phyloP scores from a whole-genome alignment of 2,329 filamentous ascomycete species.

The Rasamsonia emersonii region DNA sequence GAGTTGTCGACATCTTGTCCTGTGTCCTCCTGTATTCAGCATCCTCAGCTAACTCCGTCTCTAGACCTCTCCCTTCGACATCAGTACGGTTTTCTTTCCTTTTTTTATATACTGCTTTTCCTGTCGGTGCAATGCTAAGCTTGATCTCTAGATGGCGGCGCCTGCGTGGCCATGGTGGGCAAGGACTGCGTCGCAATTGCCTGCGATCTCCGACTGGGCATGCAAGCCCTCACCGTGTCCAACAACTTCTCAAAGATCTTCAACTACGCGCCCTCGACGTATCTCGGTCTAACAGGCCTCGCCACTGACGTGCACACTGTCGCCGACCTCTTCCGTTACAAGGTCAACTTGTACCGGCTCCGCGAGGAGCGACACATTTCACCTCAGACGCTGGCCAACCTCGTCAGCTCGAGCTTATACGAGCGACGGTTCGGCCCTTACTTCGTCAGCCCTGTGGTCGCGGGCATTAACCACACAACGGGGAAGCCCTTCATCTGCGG shows the following conservation, averaged over 20 bases:
- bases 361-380: constrained; percentile 96
- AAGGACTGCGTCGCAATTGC: constrained; percentile 99
- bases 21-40: constrained; percentile 22
- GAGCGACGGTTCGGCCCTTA: constrained; percentile 93
- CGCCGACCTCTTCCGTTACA: constrained; percentile 96
- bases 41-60: constrained; percentile 20
- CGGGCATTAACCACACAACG: constrained; percentile 88
- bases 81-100: constrained; percentile 56
- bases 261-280: constrained; percentile 82
- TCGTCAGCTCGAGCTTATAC: constrained; percentile 84
- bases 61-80: constrained; percentile 86
- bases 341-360: constrained; percentile 99
- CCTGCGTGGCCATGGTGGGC: constrained; percentile 97
- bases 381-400: constrained; percentile 90
- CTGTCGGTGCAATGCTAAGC: constrained; percentile 9
- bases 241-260: constrained; percentile 99
- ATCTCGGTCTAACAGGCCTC: constrained; percentile 90
- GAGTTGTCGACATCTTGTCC: constrained; percentile 15
- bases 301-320: constrained; percentile 94
- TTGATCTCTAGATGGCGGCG: constrained; percentile 60
- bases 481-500: constrained; percentile 97
- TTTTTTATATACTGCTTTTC: constrained; percentile 4
- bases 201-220: constrained; percentile 93
- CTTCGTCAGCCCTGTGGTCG: constrained; percentile 91
- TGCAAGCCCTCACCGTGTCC: constrained; percentile 92